Evolutionary conservation across 2,329 filamentous ascomycete species (phyloP).

Genomic region (Monosporascus ibericus): DNA sequence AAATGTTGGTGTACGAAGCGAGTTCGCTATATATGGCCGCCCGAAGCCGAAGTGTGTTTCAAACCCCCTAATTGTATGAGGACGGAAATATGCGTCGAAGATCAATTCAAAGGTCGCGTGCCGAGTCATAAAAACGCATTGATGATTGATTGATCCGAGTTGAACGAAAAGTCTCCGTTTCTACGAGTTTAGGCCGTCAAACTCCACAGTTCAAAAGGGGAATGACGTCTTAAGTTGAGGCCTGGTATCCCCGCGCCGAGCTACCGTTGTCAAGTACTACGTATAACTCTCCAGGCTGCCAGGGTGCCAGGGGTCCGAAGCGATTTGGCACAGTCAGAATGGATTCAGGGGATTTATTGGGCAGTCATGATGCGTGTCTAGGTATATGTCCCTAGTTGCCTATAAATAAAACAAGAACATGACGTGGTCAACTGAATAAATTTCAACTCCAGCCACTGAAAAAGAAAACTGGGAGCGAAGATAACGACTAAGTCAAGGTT

Average conservation of each 20-base stretch:
- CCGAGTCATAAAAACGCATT: neutral
- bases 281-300: too few species aligned
- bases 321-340: too few species aligned
- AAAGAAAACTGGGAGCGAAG: neutral
- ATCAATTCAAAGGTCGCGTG: neutral
- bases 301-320: too few species aligned
- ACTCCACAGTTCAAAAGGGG: neutral
- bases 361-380: too few species aligned
- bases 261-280: too few species aligned
- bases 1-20: neutral
- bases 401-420: too few species aligned
- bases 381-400: too few species aligned
- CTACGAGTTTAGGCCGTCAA: neutral
- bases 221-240: neutral
- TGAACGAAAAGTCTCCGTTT: too few species aligned
- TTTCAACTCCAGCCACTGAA: neutral
- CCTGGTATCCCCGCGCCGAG: too few species aligned
- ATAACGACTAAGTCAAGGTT: too few species aligned
- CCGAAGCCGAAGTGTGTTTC: neutral
- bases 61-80: neutral
- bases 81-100: neutral
- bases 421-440: too few species aligned
- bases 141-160: neutral
- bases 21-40: neutral
- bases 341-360: too few species aligned